phyloP scores from a whole-genome alignment of 305 asterid genomes.

The Monarda citriodora region DNA sequence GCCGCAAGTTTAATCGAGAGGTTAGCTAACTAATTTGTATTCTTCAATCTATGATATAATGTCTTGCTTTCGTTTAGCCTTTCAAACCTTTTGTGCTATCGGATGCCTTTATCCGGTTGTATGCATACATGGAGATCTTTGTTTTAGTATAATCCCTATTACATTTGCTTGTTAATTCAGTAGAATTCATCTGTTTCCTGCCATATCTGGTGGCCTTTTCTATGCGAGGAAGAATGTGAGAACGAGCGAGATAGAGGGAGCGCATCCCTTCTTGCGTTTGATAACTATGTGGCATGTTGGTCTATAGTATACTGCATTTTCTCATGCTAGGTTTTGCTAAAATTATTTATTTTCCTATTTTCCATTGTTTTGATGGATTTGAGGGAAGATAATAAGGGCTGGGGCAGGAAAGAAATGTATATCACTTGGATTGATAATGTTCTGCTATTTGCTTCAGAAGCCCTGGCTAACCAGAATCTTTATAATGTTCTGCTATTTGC shows the following conservation, averaged over 20 bases:
- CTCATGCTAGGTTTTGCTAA: neutral
- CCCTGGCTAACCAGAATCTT: too few species aligned
- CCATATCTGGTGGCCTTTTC: neutral
- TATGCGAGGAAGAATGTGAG: too few species aligned
- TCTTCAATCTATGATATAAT: slow-evolving; percentile 6
- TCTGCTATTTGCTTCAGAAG: too few species aligned
- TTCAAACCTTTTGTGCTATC: neutral
- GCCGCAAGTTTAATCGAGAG: slow-evolving; percentile 86
- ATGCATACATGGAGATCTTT: neutral
- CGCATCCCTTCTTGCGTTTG: too few species aligned
- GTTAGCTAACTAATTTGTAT: slow-evolving; percentile 25
- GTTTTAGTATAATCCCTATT: neutral
- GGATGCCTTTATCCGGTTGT: slow-evolving; percentile 3
- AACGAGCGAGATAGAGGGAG: neutral
- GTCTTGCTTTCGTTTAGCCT: slow-evolving; percentile 5
- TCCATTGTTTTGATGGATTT: too few species aligned
- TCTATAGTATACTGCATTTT: neutral
- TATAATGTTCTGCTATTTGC: too few species aligned
- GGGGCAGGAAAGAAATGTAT: neutral
- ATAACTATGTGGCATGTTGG: neutral
- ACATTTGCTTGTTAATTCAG: neutral
- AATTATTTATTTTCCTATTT: neutral
- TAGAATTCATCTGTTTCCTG: neutral
- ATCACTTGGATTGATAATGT: too few species aligned
- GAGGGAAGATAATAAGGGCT: neutral